Conservation (phyloP, 331 rosid genomes). For the Pyrus hybrid region DNA sequence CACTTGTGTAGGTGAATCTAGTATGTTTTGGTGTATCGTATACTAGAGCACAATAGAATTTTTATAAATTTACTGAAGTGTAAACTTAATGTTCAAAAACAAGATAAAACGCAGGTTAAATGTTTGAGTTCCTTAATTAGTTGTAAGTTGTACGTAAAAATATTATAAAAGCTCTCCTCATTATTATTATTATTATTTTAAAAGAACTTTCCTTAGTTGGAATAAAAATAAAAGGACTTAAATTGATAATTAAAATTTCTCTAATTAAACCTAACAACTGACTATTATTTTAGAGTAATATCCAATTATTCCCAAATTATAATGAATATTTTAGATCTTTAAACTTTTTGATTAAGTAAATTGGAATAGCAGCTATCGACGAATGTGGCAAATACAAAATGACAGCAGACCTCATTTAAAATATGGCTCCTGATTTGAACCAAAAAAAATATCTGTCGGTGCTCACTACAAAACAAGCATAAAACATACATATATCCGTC, state of each 20-base stretch:
- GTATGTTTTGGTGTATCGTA: not conserved
- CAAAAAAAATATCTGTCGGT: conserved; percentile 23
- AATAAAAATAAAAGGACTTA: too few relatives aligned
- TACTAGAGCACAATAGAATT: too few relatives aligned
- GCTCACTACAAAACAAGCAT: conserved; percentile 19
- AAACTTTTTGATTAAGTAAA: not conserved
- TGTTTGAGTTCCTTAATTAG: not conserved
- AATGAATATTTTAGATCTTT: not conserved
- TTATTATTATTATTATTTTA: too few relatives aligned
- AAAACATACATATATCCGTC: not conserved
- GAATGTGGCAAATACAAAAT: not conserved
- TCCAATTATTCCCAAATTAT: not conserved
- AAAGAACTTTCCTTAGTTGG: too few relatives aligned
- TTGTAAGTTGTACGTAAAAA: too few relatives aligned
- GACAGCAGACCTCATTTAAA: conserved; percentile 4
- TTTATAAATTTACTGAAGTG: too few relatives aligned
- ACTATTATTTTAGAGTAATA: too few relatives aligned
- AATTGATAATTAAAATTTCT: too few relatives aligned
- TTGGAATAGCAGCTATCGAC: too few relatives aligned
- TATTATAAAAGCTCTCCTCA: too few relatives aligned
- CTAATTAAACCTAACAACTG: not conserved
- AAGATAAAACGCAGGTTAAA: not conserved
- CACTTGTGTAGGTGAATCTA: not conserved
- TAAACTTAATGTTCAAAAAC: not conserved
- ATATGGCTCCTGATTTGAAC: conserved; percentile 7